Base-by-base conservation (phyloP, 805 yeast species). In the Debaryomyces hansenii region DNA sequence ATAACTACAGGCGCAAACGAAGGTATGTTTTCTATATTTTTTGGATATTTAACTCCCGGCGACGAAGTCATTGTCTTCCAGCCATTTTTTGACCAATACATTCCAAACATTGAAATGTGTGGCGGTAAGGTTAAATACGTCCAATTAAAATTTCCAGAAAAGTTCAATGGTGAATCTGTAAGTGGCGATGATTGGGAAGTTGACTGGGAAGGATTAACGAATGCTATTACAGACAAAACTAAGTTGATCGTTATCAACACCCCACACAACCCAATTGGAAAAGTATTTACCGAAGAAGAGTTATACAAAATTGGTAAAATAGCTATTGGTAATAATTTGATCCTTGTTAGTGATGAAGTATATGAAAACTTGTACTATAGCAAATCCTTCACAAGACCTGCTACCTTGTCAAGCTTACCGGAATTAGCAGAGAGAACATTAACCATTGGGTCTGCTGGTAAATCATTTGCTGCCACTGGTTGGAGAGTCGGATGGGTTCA, bases 401-500 rank as follows among this genome's bases (percentile, higher is more conserved):
- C 97, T 1, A 82, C 89, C 2, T 70, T 92, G 45, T 74, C 84
- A 4, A 42, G 48, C 8, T 66, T 72, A 51, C 91, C 92, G 4
- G 96, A 90, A 57, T 78, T 90, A 49, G 84, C 80, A 21, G 80
- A 81, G 47, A 74, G 90, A 59, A 89, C 97, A 0, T 70, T 94
- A 46, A 85, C 97, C 3, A 95, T 94, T 18, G 98, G 98, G 1
- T 89, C 97, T 24, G 99, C 97, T 5, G 99, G 99, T 52, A 94
- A 94, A 67, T 83, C 96, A 0, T 94, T 94, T 72, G 96, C 97
- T n/a, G 96, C 96, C 37, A 94, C 99, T 10, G 99, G 99, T 44
- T 94, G 98, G 97, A 84, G 99, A 74, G 80, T 94, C 44, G 99
- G 99, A 45, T 94, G 96, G 95, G 78, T 92, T 33, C 84, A 91